Base-by-base conservation (phyloP, 2,329 filamentous ascomycete genomes). In the Curvularia verruculosa region DNA sequence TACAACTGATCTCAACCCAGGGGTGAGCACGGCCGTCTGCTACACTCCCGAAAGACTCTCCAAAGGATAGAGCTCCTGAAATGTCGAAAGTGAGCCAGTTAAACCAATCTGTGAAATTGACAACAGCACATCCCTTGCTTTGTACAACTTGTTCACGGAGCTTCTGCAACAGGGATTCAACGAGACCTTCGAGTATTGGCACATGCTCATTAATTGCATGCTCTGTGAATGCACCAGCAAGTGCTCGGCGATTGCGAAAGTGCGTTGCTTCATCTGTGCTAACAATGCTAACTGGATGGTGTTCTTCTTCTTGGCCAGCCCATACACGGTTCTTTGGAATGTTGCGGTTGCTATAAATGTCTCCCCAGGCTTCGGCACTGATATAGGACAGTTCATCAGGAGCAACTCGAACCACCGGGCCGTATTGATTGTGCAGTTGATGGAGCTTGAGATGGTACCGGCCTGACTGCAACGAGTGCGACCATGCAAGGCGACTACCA, bases 301-400 rank as follows among this genome's bases (percentile, higher is more conserved):
- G 26, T 50, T 49, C 55, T 44, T 58, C 57, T 39, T 59, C 41
- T 48, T 60, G 52, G 13, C 40, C 54, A 19, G 49, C 51, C 62
- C 62, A 65, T 10, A 55, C 34, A 15, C 51, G 36, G 41, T 65
- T 67, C 43, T 59, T 61, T 3, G 50, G 51, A 10, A 61, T 55
- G 34, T 46, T 43, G 8, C 50, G 59, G 23, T 54, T 51, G n/a
- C 49, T 69, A 56, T 78, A 77, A 36, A 82, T 80, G 31, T 82
- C 78, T 62, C 76, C 74, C 74, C 79, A 83, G 2, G 72, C 72
- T 2, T 71, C 55, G 6, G 71, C 64, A 19, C 73, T 66, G 41
- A 70, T 76, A 63, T 81, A 83, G 1, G 79, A 78, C 3, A 84
- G 74, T 61, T 83, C 80, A 54, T 81, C 74, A 2, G 82, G 81